Evolutionary conservation across 257 asterid species (phyloP).

Genomic region (Scutellaria baicalensis): DNA sequence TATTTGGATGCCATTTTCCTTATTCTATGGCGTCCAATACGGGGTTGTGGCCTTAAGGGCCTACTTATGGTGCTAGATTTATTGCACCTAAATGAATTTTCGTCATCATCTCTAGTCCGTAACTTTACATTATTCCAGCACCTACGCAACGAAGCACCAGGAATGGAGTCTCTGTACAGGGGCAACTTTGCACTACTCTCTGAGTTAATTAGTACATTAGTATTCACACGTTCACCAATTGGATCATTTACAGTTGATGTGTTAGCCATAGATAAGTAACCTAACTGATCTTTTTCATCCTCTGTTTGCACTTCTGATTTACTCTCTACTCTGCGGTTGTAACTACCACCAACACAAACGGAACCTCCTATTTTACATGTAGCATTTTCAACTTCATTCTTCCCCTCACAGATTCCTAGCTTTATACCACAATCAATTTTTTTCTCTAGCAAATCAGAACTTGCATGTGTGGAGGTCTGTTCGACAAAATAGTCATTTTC

Average conservation of each 20-base stretch:
- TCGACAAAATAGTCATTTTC: conserved; percentile 44
- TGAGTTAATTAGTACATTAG: conserved; percentile 45
- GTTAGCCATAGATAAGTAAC: conserved; percentile 43
- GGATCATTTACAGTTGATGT: conserved; percentile 54
- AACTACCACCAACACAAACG: conserved; percentile 18
- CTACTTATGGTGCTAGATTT: conserved; percentile 54
- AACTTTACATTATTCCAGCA: conserved; percentile 64
- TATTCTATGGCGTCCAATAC: conserved; percentile 49
- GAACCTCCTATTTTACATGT: conserved; percentile 23
- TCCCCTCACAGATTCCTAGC: conserved; percentile 30
- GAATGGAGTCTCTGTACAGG: conserved; percentile 59
- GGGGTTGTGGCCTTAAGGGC: conserved; percentile 56
- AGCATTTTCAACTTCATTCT: conserved; percentile 22
- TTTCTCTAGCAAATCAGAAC: conserved; percentile 34
- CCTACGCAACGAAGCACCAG: conserved; percentile 55
- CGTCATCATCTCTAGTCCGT: conserved; percentile 96
- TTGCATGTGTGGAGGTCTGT: conserved; percentile 30
- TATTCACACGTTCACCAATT: conserved; percentile 45
- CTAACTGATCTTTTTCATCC: conserved; percentile 28
- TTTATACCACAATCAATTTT: conserved; percentile 47
- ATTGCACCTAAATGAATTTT: conserved; percentile 76
- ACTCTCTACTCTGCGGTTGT: conserved; percentile 25
- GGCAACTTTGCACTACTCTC: conserved; percentile 83
- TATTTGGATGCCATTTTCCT: conserved; percentile 69
- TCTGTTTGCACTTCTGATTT: conserved; percentile 24